A percentile compares a stretch with the other conserved stretches of the same genome.
phyloP scores from a whole-genome alignment of 2,329 filamentous ascomycete genomes.

The Cyphellophora attinorum region DNA sequence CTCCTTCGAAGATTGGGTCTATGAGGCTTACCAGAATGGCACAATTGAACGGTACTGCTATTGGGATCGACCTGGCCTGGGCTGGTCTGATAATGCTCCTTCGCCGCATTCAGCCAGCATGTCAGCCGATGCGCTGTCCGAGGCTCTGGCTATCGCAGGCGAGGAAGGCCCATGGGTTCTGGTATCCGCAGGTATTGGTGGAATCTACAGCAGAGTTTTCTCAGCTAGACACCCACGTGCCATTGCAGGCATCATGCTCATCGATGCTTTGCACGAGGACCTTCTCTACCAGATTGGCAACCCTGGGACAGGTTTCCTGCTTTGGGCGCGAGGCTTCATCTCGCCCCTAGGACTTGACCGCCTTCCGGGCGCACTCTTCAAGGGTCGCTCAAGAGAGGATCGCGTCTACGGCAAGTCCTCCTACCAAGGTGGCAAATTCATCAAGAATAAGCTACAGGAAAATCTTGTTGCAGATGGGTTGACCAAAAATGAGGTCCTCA shows the following conservation, averaged over 20 bases:
- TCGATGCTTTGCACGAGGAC: conserved; percentile 86
- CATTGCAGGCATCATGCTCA: conserved; percentile 68
- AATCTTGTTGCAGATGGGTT: conserved; percentile 78
- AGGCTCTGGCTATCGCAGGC: conserved; percentile 68
- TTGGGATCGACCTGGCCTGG: conserved; percentile 83
- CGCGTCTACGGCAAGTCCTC: conserved; percentile 73
- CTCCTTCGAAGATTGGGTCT: conserved; percentile 69
- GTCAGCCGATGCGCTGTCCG: conserved; percentile 78
- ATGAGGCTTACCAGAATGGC: conserved; percentile 65
- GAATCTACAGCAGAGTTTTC: conserved; percentile 85
- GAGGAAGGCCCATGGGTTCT: conserved; percentile 86
- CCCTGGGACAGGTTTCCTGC: conserved; percentile 64
- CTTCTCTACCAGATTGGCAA: conserved; percentile 59
- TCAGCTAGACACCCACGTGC: conserved; percentile 68
- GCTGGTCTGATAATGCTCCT: conserved; percentile 82
- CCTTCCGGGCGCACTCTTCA: conserved; percentile 70
- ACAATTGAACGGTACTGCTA: conserved; percentile 88
- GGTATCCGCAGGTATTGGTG: conserved; percentile 76
- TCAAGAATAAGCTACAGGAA: conserved; percentile 89
- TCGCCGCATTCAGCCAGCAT: conserved; percentile 90
- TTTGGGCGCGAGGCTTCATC: conserved; percentile 79
- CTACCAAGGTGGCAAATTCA: conserved; percentile 70
- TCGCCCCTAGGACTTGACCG: conserved; percentile 80
- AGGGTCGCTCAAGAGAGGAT: conserved; percentile 69
- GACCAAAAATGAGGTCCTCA: conserved; percentile 70